A percentile compares a stretch with the other conserved stretches of the same genome.
Conservation (phyloP, 495 filamentous ascomycete species). For the Aspergillus cavernicola region DNA sequence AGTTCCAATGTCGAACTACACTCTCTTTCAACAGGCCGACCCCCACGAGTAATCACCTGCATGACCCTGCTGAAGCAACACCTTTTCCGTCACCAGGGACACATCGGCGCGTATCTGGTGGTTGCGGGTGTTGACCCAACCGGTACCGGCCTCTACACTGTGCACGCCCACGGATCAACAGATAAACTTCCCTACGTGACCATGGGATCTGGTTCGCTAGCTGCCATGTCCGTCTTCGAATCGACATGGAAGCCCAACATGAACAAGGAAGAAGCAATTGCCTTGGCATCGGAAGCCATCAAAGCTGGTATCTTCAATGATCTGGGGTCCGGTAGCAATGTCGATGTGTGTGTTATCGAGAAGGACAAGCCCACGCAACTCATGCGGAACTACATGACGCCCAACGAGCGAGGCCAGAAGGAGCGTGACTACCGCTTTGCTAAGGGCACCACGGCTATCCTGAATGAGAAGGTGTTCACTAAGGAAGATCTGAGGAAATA, state of each 20-base stretch:
- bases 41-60: constrained; percentile 95
- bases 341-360: constrained; percentile 94
- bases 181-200: constrained; percentile 99
- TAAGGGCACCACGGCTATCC: constrained; percentile 83
- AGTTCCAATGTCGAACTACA: constrained; percentile 98
- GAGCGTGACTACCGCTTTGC: constrained; percentile 87
- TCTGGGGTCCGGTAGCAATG: constrained; percentile 93
- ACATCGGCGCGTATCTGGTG: constrained; percentile 97
- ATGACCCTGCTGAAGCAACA: constrained; percentile 99
- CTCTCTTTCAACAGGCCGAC: constrained; percentile 88
- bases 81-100: constrained; percentile 95
- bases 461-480: constrained; percentile 90
- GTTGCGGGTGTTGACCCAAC: constrained; percentile 97
- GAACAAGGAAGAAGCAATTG: constrained; percentile 75
- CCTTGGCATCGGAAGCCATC: constrained; percentile 82
- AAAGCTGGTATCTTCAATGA: constrained; percentile 99
- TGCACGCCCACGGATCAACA: constrained; percentile 96
- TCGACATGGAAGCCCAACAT: constrained; percentile 84
- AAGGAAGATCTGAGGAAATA: constrained; percentile 94
- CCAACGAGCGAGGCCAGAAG: constrained; percentile 89
- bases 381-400: constrained; percentile 84
- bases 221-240: constrained; percentile 98
- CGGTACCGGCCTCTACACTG: constrained; percentile 92
- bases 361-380: constrained; percentile 82
- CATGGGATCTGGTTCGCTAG: constrained; percentile 94